Conservation (phyloP, 345 rosid species). For the Excoecaria agallocha region DNA sequence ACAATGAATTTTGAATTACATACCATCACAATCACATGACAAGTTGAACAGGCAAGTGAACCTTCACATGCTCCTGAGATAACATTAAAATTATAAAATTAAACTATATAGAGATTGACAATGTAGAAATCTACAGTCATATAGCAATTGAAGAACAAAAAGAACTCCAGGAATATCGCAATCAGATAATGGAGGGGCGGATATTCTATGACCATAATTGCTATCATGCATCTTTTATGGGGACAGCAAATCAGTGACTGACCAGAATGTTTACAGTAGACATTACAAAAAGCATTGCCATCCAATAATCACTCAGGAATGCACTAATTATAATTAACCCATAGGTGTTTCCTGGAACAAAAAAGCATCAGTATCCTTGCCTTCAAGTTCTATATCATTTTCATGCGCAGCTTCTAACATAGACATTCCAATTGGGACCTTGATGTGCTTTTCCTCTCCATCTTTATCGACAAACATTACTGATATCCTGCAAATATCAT, state of each 20-base stretch:
- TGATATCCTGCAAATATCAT: slow-evolving; percentile 58
- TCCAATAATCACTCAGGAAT: no score
- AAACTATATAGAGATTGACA: background rate
- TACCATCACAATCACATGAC: slow-evolving; percentile 91
- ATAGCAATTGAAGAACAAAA: background rate
- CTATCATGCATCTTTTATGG: no score
- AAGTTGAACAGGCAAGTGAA: slow-evolving; percentile 95
- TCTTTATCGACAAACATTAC: slow-evolving; percentile 85
- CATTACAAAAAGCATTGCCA: no score
- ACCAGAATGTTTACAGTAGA: no score
- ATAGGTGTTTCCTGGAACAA: background rate
- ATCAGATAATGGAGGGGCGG: background rate
- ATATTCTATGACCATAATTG: background rate
- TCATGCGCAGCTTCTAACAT: slow-evolving; percentile 91
- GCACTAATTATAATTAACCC: no score
- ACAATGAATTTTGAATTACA: slow-evolving; percentile 1
- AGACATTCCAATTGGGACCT: slow-evolving; percentile 83
- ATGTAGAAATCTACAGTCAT: background rate
- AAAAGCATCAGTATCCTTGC: slow-evolving; percentile 25
- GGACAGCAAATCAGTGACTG: no score
- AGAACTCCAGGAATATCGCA: background rate
- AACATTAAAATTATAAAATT: slow-evolving; percentile 21
- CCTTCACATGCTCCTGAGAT: slow-evolving; percentile 85
- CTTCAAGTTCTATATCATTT: slow-evolving; percentile 93
- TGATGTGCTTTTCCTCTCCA: slow-evolving; percentile 66